Percentiles rank a stretch among this genome's conserved stretches.
These are phyloP conservation scores for Lenwebbia sp. DNA, from an alignment of 345 rosid genomes.

Conservation along the genomic window DNA sequence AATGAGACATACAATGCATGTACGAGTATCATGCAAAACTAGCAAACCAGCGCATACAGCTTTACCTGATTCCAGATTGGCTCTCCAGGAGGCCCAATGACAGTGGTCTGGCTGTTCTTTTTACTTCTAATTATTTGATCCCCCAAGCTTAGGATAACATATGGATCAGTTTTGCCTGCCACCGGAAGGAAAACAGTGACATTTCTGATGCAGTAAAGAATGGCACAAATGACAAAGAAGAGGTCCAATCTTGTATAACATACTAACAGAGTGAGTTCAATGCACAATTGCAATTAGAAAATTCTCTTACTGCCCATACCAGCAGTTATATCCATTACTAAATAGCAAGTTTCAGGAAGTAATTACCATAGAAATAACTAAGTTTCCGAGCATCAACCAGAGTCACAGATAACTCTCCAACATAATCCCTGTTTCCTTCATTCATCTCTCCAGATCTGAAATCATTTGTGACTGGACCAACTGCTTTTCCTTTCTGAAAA, in stretches of 20 bases:
- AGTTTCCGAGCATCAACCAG: constrained; percentile 94
- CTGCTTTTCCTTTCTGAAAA: constrained; percentile 89
- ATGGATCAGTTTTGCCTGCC: constrained; percentile 96
- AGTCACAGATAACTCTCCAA: constrained; percentile 90
- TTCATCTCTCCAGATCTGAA: constrained; percentile 70
- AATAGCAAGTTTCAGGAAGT: neutral
- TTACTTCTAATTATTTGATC: constrained; percentile 89
- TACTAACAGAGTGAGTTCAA: neutral
- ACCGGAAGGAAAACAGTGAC: neutral
- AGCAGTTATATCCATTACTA: neutral
- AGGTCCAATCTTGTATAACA: neutral
- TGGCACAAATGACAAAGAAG: neutral
- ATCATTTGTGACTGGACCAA: constrained; percentile 70
- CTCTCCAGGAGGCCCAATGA: constrained; percentile 85
- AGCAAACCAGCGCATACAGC: neutral
- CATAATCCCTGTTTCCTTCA: constrained; percentile 85
- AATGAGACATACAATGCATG: neutral
- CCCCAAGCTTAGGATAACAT: constrained; percentile 72
- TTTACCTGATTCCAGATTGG: constrained; percentile 99
- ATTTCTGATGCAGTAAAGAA: neutral
- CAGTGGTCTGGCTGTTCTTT: constrained; percentile 96
- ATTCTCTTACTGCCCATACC: neutral
- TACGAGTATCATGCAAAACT: neutral
- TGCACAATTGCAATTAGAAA: neutral
- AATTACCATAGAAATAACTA: constrained; percentile 62